Evolutionary conservation across 2,329 filamentous ascomycete species (phyloP).

Genomic region (Phyllosticta citrichinensis): DNA sequence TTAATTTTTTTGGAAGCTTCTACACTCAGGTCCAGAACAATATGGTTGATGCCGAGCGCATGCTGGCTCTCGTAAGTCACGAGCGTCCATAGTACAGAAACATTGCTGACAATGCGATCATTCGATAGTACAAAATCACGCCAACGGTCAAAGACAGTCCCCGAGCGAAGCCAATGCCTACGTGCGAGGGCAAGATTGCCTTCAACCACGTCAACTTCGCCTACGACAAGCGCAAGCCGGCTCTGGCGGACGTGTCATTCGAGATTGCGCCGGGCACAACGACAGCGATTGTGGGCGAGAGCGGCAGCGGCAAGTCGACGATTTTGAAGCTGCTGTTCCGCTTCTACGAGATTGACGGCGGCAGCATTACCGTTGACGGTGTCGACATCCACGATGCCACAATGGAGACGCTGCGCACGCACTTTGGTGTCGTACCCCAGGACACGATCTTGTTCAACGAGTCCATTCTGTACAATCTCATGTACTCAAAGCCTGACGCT

Average conservation of each 20-base stretch:
- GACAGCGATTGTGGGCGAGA: slow-evolving; percentile 45
- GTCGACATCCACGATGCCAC: slow-evolving; percentile 45
- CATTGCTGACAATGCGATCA: slow-evolving; percentile 1
- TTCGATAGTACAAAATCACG: neutral
- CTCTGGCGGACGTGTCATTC: slow-evolving; percentile 36
- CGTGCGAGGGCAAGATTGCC: slow-evolving; percentile 9
- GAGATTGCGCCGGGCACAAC: slow-evolving; percentile 37
- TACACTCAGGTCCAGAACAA: slow-evolving; percentile 17
- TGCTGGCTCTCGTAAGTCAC: slow-evolving; percentile 15
- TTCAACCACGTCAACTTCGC: slow-evolving; percentile 16
- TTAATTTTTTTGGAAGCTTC: slow-evolving; percentile 17
- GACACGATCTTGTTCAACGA: slow-evolving; percentile 49
- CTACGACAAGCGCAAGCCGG: slow-evolving; percentile 28
- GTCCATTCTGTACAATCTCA: slow-evolving; percentile 50
- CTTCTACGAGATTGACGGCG: slow-evolving; percentile 41
- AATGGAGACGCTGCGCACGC: slow-evolving; percentile 41
- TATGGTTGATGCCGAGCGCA: slow-evolving; percentile 17
- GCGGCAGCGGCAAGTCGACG: slow-evolving; percentile 47
- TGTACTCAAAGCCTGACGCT: slow-evolving; percentile 45
- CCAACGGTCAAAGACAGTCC: slow-evolving; percentile 9
- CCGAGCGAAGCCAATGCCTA: slow-evolving; percentile 3
- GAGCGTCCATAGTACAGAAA: slow-evolving; percentile 6
- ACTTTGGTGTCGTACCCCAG: slow-evolving; percentile 50
- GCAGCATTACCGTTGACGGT: slow-evolving; percentile 41
- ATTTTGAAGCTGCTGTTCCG: slow-evolving; percentile 43